Base-by-base conservation (phyloP, 441 rosid genomes). In the Pelargonium citronellum region DNA sequence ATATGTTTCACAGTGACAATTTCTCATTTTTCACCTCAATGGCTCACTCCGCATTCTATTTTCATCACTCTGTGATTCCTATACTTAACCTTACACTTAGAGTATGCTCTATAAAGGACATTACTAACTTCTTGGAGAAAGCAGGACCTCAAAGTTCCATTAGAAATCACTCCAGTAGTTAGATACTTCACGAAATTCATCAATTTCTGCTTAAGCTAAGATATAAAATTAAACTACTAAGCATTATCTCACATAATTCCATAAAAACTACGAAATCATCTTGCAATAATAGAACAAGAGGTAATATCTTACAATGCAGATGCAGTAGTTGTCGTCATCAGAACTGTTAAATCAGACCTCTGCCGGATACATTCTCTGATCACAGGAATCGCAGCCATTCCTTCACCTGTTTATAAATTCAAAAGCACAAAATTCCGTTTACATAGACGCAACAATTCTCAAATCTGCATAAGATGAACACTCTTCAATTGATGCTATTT, bases 311-410 rank as follows among this genome's bases (percentile, higher is more conserved):
- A 94, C 97, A 89, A 89, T 15, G 99, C 91, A 77, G 97, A 88
- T 24, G 84, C 24, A 0, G 91, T 89, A 7, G 96, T 73, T 1
- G 96, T 87, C 12, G 99, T 94, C 92, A 94, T 79, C 74, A 94
- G 75, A 73, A 94, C 81, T 71, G 73, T 87, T 57, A 90, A 62
- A n/a, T 86, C 85, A 46, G 92, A 90, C 76, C 90, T 79, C 74
- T 67, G 61, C 12, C 72, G 83, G 65, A 76, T 67, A 76, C 91
- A 90, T 34, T 68, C 79, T 77, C 77, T 86, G 68, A 94, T 87
- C 46, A 94, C 89, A 0, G 97, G 97, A 85, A 94, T 83, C 11
- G 89, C 89, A 53, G 92, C 96, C 92, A 94, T 90, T 78, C 97
- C 97, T 82, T 94, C 99, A 72, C 99, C 96, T 88, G 19, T 11